Evolutionary conservation across 305 asterid species (phyloP), one percentile per base, ranked within the genome.

Genomic region (Andrographis paniculata): DNA sequence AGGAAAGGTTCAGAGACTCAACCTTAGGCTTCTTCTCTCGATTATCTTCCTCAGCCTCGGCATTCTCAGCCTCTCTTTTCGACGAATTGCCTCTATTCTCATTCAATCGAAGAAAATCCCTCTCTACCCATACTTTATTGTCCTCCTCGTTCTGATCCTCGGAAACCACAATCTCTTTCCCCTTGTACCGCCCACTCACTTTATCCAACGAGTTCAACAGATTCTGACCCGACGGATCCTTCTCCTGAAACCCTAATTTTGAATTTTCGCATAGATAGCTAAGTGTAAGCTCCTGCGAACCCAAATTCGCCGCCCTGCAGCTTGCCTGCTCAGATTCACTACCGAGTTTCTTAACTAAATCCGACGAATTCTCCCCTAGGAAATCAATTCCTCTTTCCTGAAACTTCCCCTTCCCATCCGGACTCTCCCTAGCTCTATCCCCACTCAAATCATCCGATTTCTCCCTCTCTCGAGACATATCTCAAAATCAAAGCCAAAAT

Each of bases 211-310:
- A 73, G 68, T 60, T 75, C 51, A 75, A 41, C 33, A 74, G 54
- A 44, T 52, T 71, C 21, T 71, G 72, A 1, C 86, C 84, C 12
- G 71, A 57, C 30, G 22, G 55, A 40, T 77, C 81, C 58, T 68
- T 75, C 20, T 68, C 78, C 41, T 61, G 30, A 27, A 61, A 52
- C 23, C 65, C 69, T n/a, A 74, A 55, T 44, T 84, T 88, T 14
- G 78, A 68, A 71, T 76, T 79, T 9, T 89, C 98, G 54, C 98
- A 89, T 14, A 89, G 85, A 56, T 85, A 85, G 70, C 94, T 82
- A 42, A 85, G 81, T 42, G 91, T 82, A 14, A 86, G 85, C 73
- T 86, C 95, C 60, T 82, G 86, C 42, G 72, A 68, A 20, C 76
- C 70, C 17, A 72, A 72, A 74, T 53, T 69, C 24, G 73, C 74